Percentiles rank a stretch among this genome's conserved stretches.
phyloP scores from a whole-genome alignment of 169 alveolate genomes.

The Neospora caninum region DNA sequence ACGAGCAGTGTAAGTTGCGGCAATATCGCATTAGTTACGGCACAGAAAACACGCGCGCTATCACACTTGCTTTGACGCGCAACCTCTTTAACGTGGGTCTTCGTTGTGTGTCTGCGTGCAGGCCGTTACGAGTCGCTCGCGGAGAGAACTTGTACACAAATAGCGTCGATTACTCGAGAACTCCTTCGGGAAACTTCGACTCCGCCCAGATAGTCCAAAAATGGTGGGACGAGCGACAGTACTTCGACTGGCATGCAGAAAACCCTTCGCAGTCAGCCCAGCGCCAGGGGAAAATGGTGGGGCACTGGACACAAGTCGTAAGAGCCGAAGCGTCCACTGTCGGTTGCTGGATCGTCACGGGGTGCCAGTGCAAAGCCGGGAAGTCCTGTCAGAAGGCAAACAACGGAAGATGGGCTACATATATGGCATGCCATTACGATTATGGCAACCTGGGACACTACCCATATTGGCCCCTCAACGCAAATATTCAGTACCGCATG shows the following conservation, averaged over 20 bases:
- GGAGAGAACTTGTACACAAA: conserved; percentile 75
- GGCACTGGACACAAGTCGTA: conserved; percentile 76
- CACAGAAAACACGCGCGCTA: not conserved
- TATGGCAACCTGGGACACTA: conserved; percentile 72
- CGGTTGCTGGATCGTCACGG: conserved; percentile 74
- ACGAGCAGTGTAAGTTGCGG: conserved; percentile 39
- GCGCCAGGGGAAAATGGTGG: conserved; percentile 70
- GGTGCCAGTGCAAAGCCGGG: conserved; percentile 70
- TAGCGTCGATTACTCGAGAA: conserved; percentile 67
- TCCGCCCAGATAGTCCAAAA: conserved; percentile 72
- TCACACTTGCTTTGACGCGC: not conserved
- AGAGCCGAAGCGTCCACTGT: conserved; percentile 78
- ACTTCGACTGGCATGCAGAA: conserved; percentile 71
- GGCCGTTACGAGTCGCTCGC: conserved; percentile 78
- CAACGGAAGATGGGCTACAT: conserved; percentile 68
- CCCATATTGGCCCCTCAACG: conserved; percentile 68
- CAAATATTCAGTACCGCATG: conserved; percentile 29
- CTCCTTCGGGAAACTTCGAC: conserved; percentile 68
- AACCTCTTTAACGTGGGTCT: not conserved
- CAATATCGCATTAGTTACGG: not conserved
- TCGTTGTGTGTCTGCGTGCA: not conserved
- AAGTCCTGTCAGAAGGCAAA: conserved; percentile 36
- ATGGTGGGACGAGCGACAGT: conserved; percentile 78
- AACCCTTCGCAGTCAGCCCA: conserved; percentile 65
- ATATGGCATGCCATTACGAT: conserved; percentile 75